Evolutionary conservation across 768 basidiomycete species (phyloP), one percentile per base, ranked within the genome.

Genomic region (Lentinula guzmanii): DNA sequence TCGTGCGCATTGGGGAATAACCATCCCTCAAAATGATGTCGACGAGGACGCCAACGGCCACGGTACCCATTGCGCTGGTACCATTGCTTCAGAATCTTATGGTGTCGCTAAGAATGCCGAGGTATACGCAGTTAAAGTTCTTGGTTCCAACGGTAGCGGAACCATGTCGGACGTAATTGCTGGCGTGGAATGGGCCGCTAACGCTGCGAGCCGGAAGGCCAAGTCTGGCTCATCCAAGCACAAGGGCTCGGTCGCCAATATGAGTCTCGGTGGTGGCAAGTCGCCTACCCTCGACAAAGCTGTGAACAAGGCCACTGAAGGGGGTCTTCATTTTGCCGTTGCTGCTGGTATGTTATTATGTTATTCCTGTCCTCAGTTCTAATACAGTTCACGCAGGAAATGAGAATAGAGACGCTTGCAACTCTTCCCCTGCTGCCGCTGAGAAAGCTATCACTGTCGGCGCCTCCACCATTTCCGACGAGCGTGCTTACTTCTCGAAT

Each of bases 191-290:
- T 99, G 85, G 83, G 95, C 95, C 58, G 82, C 83, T 2, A 63
- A 69, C 15, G 60, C 73, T 16, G 84, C 91, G 5, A 70, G 73
- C 43, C 81, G 82, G 10, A 92, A 95, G 71, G 70, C 82, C 63
- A 82, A 77, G 57, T 79, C 81, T 34, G 93, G 91, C 18, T 87
- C 83, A 77, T 90, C 89, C 59, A 76, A 75, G 48, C 91, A 96
- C 82, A 95, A 94, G 79, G 97, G 97, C 24, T 94, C 93, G 16
- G 94, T 95, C 58, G 92, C 89, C 54, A 96, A 96, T 82, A 97
- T 99, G 97, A 91, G 89, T 72, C 88, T 99, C 57, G 97, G 97
- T 64, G 97, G 97, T 68, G 93, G 93, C 62, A 96, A 95, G 78
- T 93, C 91, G 5, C 81, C 77, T 21, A 83, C 91, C 37, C 82